Evolutionary conservation across 352 stramenopile species (phyloP).

Genomic region (Globisporangium echinulatum): DNA sequence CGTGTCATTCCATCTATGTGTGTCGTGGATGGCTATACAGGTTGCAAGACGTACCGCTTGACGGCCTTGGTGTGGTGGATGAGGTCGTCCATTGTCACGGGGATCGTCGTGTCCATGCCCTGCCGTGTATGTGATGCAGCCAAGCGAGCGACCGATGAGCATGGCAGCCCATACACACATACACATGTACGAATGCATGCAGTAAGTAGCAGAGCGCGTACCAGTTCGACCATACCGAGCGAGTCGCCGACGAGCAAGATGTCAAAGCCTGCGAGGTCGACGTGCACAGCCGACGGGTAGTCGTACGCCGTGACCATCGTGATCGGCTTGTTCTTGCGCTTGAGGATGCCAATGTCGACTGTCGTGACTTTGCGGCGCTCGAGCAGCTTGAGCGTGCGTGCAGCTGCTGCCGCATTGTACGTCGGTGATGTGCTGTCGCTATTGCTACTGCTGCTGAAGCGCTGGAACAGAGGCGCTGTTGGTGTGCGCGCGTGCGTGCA

Average conservation of each 20-base stretch:
- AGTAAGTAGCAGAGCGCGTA: slow-evolving; percentile 35
- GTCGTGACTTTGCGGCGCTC: slow-evolving; percentile 83
- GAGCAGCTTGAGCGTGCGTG: slow-evolving; percentile 77
- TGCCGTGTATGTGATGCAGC: slow-evolving; percentile 8
- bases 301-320: slow-evolving; percentile 99
- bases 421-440: slow-evolving; percentile 9
- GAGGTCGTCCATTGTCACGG: slow-evolving; percentile 97
- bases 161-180: not conserved
- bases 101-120: slow-evolving; percentile 86
- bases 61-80: slow-evolving; percentile 97
- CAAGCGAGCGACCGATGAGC: not conserved
- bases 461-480: not conserved
- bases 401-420: slow-evolving; percentile 46
- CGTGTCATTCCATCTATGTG: not conserved
- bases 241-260: slow-evolving; percentile 97
- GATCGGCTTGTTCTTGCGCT: slow-evolving; percentile 94
- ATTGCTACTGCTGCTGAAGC: slow-evolving; percentile 8
- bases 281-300: slow-evolving; percentile 95
- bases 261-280: slow-evolving; percentile 97
- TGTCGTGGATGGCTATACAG: not conserved
- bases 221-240: slow-evolving; percentile 97
- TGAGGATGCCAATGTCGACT: slow-evolving; percentile 80
- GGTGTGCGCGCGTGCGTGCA: not conserved
- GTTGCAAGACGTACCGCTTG: slow-evolving; percentile 57
- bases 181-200: not conserved